These are phyloP conservation scores for Ophiostoma fasciatum DNA, from an alignment of 2,329 filamentous ascomycete genomes.

Conservation along the genomic window DNA sequence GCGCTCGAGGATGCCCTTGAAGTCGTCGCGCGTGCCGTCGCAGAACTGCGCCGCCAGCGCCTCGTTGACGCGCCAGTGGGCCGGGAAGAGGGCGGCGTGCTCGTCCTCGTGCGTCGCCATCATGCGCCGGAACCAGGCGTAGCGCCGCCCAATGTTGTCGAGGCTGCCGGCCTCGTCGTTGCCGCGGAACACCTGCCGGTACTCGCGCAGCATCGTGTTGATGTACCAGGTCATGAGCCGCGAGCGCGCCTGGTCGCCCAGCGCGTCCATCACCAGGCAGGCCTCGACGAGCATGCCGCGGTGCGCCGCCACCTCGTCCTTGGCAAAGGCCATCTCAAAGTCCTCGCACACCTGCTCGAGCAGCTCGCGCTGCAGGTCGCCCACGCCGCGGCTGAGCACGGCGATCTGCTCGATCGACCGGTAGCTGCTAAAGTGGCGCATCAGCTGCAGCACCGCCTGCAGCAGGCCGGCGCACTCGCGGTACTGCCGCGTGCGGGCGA, in stretches of 20 bases:
- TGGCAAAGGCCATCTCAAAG: constrained; percentile 89
- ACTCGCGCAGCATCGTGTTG: constrained; percentile 91
- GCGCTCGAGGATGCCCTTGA: constrained; percentile 78
- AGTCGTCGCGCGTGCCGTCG: constrained; percentile 89
- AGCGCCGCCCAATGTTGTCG: constrained; percentile 90
- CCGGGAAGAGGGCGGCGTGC: constrained; percentile 74
- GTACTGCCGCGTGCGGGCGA: constrained; percentile 80
- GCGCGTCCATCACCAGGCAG: constrained; percentile 84
- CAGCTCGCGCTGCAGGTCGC: constrained; percentile 81
- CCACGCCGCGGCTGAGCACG: constrained; percentile 77
- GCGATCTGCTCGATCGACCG: constrained; percentile 97
- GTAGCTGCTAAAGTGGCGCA: constrained; percentile 98
- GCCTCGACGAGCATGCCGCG: constrained; percentile 66
- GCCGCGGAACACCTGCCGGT: constrained; percentile 85
- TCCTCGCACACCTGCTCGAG: constrained; percentile 98
- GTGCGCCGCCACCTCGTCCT: constrained; percentile 60
- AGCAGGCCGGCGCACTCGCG: constrained; percentile 85
- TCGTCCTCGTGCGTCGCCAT: constrained; percentile 93
- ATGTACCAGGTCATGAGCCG: constrained; percentile 92
- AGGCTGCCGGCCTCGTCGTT: constrained; percentile 93
- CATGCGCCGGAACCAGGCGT: constrained; percentile 93
- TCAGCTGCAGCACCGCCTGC: constrained; percentile 90
- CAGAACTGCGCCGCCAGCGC: constrained; percentile 84
- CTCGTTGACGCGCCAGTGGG: constrained; percentile 81
- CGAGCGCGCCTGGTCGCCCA: constrained; percentile 73